Evolutionary conservation across 345 rosid genomes (phyloP), one percentile per base, ranked within the genome.

Genomic region (Arabidopsis thaliana): DNA sequence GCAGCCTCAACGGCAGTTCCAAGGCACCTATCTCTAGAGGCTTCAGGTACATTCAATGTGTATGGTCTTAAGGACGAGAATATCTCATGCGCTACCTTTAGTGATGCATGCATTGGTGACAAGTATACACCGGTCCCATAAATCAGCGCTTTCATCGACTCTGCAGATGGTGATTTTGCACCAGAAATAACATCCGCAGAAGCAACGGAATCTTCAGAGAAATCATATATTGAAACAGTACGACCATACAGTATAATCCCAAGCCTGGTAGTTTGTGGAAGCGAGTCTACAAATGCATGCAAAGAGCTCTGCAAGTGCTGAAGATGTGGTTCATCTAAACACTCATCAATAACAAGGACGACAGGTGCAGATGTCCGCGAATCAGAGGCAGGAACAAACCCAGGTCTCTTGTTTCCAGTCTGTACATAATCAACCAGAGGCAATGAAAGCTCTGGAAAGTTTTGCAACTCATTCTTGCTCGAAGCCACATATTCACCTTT

Each of bases 131-230:
- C 96, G 10, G 94, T 89, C 73, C 98, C 98, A 55, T 89, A 96
- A 41, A 96, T 84, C 85, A 96, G 83, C 51, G 89, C 82, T 79
- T 89, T 92, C 89, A 96, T 82, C 59, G 91, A 79, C 65, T 91
- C 99, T 69, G 81, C 82, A 41, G 83, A 78, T 4, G 95, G 97
- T 51, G 93, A 87, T 83, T 84, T 85, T 49, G 86, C 96, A 74
- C 99, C 98, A 67, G 95, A 88, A 78, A 96, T 91, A 75, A 91
- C 99, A 82, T 96, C 98, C 8, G 99, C 96, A 25, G 98, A 93
- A 78, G 99, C 99, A 49, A 91, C 77, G 13, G 89, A 89, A 62
- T 88, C 93, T 86, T 91, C 96, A 45, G 98, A 89, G 80, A 91
- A 96, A 82, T 96, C 99, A 74, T 85, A 93, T 70, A 96, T 83